phyloP scores from a whole-genome alignment of 2,329 filamentous ascomycete species.

The Sclerotinia spermophila region DNA sequence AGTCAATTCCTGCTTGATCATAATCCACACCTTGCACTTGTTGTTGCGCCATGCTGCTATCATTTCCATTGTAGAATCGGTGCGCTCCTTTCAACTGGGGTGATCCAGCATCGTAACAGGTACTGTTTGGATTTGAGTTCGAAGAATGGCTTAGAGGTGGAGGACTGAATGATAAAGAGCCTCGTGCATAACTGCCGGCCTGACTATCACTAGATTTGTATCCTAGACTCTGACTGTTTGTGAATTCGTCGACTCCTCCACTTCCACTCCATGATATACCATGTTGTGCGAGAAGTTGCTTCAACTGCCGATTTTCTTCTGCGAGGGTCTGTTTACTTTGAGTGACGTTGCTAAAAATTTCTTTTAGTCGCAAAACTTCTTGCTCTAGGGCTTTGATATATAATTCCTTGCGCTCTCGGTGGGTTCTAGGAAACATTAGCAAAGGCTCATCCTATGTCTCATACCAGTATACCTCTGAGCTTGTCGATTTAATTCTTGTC shows the following conservation, averaged over 20 bases:
- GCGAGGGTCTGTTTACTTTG: conserved; percentile 72
- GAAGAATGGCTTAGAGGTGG: conserved; percentile 27
- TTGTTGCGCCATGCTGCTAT: conserved; percentile 29
- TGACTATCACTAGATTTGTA: conserved; percentile 55
- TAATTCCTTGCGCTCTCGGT: conserved; percentile 92
- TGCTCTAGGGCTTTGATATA: conserved; percentile 94
- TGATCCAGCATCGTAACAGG: conserved; percentile 1
- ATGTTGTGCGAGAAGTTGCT: conserved; percentile 51
- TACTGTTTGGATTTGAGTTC: conserved; percentile 21
- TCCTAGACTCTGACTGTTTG: conserved; percentile 46
- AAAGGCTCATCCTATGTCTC: not conserved
- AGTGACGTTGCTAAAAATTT: conserved; percentile 69
- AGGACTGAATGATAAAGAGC: conserved; percentile 39
- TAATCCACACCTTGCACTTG: conserved; percentile 56
- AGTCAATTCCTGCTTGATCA: conserved; percentile 82
- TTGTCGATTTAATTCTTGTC: conserved; percentile 92
- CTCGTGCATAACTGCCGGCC: conserved; percentile 57
- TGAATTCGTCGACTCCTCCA: conserved; percentile 34
- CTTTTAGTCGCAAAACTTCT: conserved; percentile 83
- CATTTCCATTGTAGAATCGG: conserved; percentile 17
- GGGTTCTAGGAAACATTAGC: conserved; percentile 61
- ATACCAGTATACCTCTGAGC: conserved; percentile 72
- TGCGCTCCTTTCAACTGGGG: not conserved
- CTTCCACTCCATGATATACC: conserved; percentile 43
- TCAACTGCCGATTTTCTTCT: conserved; percentile 77